Percentiles rank a stretch among this genome's conserved stretches.
Evolutionary conservation across 306 rosid species (phyloP).

Genomic region (Cicer chorassanicum): DNA sequence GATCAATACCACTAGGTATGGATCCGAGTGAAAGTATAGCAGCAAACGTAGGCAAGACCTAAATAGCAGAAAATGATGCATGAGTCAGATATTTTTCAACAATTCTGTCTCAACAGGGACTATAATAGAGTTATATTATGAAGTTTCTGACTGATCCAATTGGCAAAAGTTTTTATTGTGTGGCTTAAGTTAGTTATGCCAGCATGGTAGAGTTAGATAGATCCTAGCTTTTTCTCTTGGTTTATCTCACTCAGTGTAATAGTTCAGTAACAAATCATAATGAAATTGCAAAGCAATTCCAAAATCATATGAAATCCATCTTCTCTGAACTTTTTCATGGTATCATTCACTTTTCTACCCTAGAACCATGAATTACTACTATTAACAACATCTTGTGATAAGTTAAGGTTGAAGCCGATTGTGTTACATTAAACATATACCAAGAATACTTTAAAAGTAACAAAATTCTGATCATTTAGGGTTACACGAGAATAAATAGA

Average conservation of each 20-base stretch:
- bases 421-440: slow-evolving; percentile 29
- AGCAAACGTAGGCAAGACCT: slow-evolving; percentile 94
- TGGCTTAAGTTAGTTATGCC: too few species aligned
- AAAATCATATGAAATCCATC: too few species aligned
- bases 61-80: slow-evolving; percentile 33
- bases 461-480: not conserved
- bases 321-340: too few species aligned
- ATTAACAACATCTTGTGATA: slow-evolving; percentile 4
- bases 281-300: too few species aligned
- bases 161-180: too few species aligned
- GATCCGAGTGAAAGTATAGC: slow-evolving; percentile 57
- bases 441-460: slow-evolving; percentile 2
- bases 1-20: slow-evolving; percentile 34
- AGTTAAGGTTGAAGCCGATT: slow-evolving; percentile 17
- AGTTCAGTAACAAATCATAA: too few species aligned
- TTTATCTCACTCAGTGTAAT: too few species aligned
- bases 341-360: too few species aligned
- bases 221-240: too few species aligned
- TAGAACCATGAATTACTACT: not conserved
- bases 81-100: not conserved
- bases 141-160: too few species aligned
- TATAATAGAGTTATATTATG: not conserved
- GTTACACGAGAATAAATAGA: not conserved
- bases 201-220: too few species aligned
- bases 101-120: slow-evolving; percentile 15